Evolutionary conservation across 2,329 filamentous ascomycete species (phyloP), one percentile per base, ranked within the genome.

Genomic region (Fusarium pseudonygamai): DNA sequence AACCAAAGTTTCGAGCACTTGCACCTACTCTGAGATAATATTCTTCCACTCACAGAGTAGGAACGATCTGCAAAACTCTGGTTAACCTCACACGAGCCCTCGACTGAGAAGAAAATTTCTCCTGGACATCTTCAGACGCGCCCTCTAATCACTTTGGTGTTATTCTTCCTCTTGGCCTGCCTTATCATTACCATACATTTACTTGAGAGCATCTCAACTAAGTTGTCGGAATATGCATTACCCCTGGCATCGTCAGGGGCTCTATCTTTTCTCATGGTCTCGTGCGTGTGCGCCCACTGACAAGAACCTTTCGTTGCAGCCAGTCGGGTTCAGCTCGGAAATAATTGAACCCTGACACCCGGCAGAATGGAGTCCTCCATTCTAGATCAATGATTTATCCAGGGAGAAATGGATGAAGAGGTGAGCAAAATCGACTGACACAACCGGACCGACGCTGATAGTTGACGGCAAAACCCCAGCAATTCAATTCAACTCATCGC

Each of bases 271-370:
- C 36, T 70, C 58, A 55, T 64, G 67, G 67, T 64, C 64, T 74
- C 39, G 69, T 69, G 67, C 28, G 49, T 67, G 36, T 14, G 3
- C 28, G 57, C 57, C 58, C 65, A 59, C 55, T 52, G 60, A 61
- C 64, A 67, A 63, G 72, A 76, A 76, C 74, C 42, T 46, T 72
- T 70, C 49, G 59, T 70, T 57, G 28, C 40, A 69, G 39, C 16
- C 56, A 62, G 46, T 53, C 72, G 65, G 72, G 39, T 58, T 59
- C 56, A 67, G 57, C 24, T 70, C 71, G 75, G 75, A 68, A 74
- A 73, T 72, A 77, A 73, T 39, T 46, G 58, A 72, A 69, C 65
- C 65, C 67, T 69, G 65, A 39, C 46, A 53, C 53, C 61, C 50
- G 61, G 72, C 40, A 71, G 53, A 77, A 72, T 50, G 67, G 74